Base-by-base conservation (phyloP, 2,329 filamentous ascomycete genomes). In the Colletotrichum gloeosporioides region DNA sequence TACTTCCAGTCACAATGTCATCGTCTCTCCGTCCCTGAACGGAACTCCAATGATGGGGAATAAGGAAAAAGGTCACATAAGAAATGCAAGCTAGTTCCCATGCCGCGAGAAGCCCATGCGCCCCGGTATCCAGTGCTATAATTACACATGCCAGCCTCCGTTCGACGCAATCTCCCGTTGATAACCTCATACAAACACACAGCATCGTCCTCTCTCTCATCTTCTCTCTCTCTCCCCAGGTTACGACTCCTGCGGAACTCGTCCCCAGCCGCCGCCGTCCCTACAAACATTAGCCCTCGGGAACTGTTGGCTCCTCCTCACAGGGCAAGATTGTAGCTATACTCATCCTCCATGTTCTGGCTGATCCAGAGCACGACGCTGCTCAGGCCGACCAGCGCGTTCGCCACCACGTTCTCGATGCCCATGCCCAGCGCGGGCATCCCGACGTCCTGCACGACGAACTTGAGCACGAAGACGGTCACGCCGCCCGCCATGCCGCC, bases 271-370 rank as follows among this genome's bases (percentile, higher is more conserved):
- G 59, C 53, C 66, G 55, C 68, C 57, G 59, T 70, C 68, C 68
- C 68, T 70, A 53, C 53, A 27, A 18, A 59, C 27, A 63, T 61
- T 49, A 53, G 27, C 55, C 65, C 62, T 66, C 18, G 63, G 25
- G 63, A 49, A 18, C 8, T 16, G 13, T n/a, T 13, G 27, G 16
- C 27, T 95, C 92, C 94, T 74, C 96, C 73, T 85, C 83, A 93
- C 78, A 94, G 86, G 76, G 92, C 89, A 79, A 94, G 84, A 83
- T 93, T 93, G 84, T 94, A 94, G 63, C 91, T 89, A 80, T 93
- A 94, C 84, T 94, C 92, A 80, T 93, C 92, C 86, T 94, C 92
- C 90, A 94, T 93, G 80, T 94, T 94, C 87, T 94, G 92, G 85
- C 90, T 92, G 71, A 94, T 85, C 92, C 92, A 94, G 57, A 94